phyloP scores from a whole-genome alignment of 2,329 filamentous ascomycete genomes.

The Fusarium tuaranense region DNA sequence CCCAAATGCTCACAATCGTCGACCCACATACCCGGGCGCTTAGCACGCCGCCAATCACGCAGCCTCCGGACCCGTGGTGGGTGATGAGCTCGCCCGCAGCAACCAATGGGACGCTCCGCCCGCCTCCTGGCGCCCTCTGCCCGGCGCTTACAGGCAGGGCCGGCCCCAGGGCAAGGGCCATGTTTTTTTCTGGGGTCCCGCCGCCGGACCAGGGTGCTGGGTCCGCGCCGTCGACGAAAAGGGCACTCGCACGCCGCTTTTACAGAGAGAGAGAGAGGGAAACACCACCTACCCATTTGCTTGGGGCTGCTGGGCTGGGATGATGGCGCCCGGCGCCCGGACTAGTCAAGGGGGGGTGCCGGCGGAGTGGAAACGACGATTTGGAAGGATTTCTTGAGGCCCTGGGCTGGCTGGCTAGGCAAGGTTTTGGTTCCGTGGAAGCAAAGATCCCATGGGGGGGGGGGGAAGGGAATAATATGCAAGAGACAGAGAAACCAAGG shows the following conservation, averaged over 20 bases:
- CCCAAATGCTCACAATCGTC: constrained; percentile 33
- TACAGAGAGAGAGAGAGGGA: constrained; percentile 10
- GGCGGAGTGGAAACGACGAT: constrained; percentile 16
- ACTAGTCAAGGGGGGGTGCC: constrained; percentile 23
- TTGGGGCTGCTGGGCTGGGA: not conserved
- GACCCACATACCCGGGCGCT: constrained; percentile 48
- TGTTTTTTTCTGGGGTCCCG: constrained; percentile 25
- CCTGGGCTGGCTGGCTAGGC: not conserved
- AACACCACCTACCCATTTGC: not conserved
- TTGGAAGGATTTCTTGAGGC: constrained; percentile 17
- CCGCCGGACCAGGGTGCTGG: constrained; percentile 44
- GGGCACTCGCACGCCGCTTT: constrained; percentile 37
- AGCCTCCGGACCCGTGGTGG: constrained; percentile 39
- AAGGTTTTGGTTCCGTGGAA: not conserved
- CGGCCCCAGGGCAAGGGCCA: not conserved
- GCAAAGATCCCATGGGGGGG: not conserved
- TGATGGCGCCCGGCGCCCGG: not conserved
- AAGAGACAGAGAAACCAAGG: constrained; percentile 1
- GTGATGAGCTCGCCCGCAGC: constrained; percentile 46
- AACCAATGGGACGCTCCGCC: constrained; percentile 44
- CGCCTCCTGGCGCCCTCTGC: constrained; percentile 23
- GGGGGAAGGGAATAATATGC: not conserved
- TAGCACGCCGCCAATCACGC: constrained; percentile 51
- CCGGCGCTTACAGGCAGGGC: constrained; percentile 49
- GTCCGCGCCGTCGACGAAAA: constrained; percentile 32